These are phyloP conservation scores for Penicillium coprophilum DNA, from an alignment of 495 filamentous ascomycete genomes.

Conservation along the genomic window DNA sequence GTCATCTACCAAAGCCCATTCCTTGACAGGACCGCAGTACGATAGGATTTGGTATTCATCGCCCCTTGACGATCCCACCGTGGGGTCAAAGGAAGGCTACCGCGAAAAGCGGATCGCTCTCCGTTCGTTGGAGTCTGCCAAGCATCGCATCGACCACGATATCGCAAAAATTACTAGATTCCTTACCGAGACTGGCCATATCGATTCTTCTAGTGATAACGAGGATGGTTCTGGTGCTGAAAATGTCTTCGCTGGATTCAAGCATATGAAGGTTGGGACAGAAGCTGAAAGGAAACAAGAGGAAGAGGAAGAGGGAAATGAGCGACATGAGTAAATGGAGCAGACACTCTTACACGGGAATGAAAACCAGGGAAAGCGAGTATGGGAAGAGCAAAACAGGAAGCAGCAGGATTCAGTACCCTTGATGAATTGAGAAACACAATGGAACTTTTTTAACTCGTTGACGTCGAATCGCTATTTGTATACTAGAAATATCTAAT, in stretches of 20 bases:
- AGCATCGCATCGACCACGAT: background rate
- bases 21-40: background rate
- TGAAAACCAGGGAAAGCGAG: too few species aligned
- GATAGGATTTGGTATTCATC: background rate
- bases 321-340: too few species aligned
- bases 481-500: too few species aligned
- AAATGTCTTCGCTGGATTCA: background rate
- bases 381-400: too few species aligned
- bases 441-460: too few species aligned
- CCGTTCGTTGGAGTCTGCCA: background rate
- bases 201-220: background rate
- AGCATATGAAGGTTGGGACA: background rate
- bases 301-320: too few species aligned
- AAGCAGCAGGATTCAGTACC: too few species aligned
- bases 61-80: background rate
- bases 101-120: background rate
- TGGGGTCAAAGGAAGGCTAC: background rate
- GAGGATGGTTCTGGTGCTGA: background rate
- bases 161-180: background rate
- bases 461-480: too few species aligned
- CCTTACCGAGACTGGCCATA: background rate
- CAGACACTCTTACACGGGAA: too few species aligned
- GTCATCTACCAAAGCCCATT: background rate
- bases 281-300: background rate
- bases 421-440: too few species aligned